Percentiles rank a stretch among this genome's conserved stretches.
phyloP scores from a whole-genome alignment of 257 asterid species.

The Solanum ossicruentum region DNA sequence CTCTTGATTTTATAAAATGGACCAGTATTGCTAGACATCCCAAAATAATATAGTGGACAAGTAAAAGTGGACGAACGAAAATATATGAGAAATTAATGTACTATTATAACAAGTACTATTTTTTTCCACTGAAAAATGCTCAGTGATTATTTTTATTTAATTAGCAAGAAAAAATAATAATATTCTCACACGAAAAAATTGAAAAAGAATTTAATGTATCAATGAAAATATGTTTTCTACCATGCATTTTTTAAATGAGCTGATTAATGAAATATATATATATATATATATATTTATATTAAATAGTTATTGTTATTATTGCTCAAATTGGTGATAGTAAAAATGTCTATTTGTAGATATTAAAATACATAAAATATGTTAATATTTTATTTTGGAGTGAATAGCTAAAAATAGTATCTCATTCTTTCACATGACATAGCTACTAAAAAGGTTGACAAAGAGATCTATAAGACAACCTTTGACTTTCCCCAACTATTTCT shows the following conservation, averaged over 20 bases:
- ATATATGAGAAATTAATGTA: background rate
- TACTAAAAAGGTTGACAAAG: background rate
- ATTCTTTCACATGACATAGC: background rate
- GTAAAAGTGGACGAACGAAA: no score
- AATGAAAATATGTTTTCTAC: background rate
- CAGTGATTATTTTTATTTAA: background rate
- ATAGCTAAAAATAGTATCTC: background rate
- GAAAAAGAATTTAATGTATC: accelerated
- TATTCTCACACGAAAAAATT: background rate
- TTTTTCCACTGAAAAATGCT: background rate
- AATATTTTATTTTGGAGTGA: background rate
- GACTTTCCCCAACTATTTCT: background rate
- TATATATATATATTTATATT: background rate
- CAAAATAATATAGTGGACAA: no score
- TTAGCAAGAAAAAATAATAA: background rate
- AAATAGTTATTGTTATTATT: background rate
- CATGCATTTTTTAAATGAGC: accelerated
- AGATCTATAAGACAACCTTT: background rate
- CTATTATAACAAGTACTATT: background rate
- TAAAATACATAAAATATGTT: background rate
- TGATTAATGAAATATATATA: background rate
- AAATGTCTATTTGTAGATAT: background rate
- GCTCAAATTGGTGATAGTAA: background rate
- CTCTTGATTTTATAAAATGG: no score
- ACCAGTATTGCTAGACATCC: no score